Base-by-base conservation (phyloP, 2,329 filamentous ascomycete species). In the Xylaria sp. region DNA sequence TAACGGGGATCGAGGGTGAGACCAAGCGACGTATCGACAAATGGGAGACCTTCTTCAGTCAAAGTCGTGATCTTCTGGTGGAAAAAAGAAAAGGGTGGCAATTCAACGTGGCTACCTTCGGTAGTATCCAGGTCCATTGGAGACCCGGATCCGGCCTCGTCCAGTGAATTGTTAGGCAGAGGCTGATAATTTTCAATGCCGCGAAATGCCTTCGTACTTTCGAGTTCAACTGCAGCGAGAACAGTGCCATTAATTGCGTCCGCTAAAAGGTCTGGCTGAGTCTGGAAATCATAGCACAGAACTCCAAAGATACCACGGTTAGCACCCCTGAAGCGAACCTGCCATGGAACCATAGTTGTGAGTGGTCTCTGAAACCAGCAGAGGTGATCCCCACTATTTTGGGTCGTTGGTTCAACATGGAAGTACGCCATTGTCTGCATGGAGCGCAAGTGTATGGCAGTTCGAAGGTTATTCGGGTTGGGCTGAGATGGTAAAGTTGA, bases 371-470 rank as follows among this genome's bases (percentile, higher is more conserved):
- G 66, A 58, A 84, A 79, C 86, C 89, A 92, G 50, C 75, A 77
- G 22, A 78, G 55, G 60, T 67, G 69, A 47, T 57, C 45, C n/a
- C 71, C 70, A 25, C 65, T 65, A 33, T 51, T 61, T 33, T 65
- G 63, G 54, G 55, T 36, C 47, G 70, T 61, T 44, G 66, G 53
- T 20, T 78, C 73, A 10, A 81, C 70, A 74, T 95, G 92, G 73
- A 95, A 93, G 72, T 94, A 95, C 0, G 91, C 90, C 84, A 93
- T 89, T n/a, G 85, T 87, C 71, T 94, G 91, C 90, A 95, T 93
- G 5, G 86, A 85, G 57, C 91, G 82, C 2, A 92, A 78, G 67
- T 94, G 89, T 0, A 87, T 84, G 0, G 90, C 85, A 10, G 89
- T 91, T 42, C 89, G 82, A 2, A 85, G 80, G 0, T 82, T 82